A percentile compares a stretch with the other conserved stretches of the same genome.
These are phyloP conservation scores for Aristolochia fimbriata DNA, from an alignment of 164 flowering plant genomes.

Conservation along the genomic window DNA sequence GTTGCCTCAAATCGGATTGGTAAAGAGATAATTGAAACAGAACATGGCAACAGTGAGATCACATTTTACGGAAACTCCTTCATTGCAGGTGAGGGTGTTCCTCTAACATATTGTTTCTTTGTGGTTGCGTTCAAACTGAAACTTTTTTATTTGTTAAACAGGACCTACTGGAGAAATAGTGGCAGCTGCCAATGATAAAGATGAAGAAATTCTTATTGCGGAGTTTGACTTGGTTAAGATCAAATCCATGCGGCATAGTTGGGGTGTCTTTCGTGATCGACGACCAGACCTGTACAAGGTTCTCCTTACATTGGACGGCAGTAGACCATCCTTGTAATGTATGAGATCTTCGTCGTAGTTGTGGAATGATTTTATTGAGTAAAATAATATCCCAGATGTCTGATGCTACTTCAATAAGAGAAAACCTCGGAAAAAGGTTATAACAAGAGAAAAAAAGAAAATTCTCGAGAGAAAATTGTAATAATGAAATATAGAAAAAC, in stretches of 20 bases:
- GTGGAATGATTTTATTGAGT: too few relatives aligned
- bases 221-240: conserved; percentile 73
- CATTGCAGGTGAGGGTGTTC: conserved; percentile 58
- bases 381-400: too few relatives aligned
- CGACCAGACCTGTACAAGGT: conserved; percentile 95
- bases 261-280: conserved; percentile 93
- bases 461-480: too few relatives aligned
- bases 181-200: conserved; percentile 60
- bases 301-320: conserved; percentile 86
- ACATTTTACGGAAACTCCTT: conserved; percentile 94
- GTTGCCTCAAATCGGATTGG: conserved; percentile 94
- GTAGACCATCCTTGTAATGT: conserved; percentile 14
- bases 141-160: conserved; percentile 14
- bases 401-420: too few relatives aligned
- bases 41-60: conserved; percentile 83
- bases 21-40: conserved; percentile 76
- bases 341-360: too few relatives aligned
- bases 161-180: conserved; percentile 94
- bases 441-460: too few relatives aligned
- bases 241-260: conserved; percentile 67
- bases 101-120: not conserved
- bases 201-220: conserved; percentile 75
- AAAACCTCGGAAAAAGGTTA: too few relatives aligned
- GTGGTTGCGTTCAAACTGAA: not conserved
- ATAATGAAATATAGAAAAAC: too few relatives aligned